A percentile compares a stretch with the other conserved stretches of the same genome.
phyloP scores from a whole-genome alignment of 2,329 filamentous ascomycete genomes.

The Byssothecium circinans region DNA sequence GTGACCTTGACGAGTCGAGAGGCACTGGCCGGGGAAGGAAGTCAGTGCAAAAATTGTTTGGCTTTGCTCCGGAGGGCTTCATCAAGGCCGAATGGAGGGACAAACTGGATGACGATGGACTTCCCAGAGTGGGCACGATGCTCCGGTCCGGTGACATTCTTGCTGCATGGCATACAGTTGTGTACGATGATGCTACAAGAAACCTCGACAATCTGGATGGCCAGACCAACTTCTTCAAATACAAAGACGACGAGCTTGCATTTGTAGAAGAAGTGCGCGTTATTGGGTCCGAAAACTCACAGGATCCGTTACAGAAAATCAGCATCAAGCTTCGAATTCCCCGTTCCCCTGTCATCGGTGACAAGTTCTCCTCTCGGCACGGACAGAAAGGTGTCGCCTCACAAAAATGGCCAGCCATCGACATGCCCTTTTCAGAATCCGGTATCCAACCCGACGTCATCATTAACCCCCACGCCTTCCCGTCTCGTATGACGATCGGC shows the following conservation, averaged over 20 bases:
- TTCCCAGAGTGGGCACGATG: conserved; percentile 77
- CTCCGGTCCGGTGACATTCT: conserved; percentile 81
- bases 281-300: conserved; percentile 80
- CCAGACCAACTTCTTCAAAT: conserved; percentile 84
- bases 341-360: conserved; percentile 87
- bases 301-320: conserved; percentile 81
- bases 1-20: conserved; percentile 78
- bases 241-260: conserved; percentile 86
- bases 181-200: conserved; percentile 70
- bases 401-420: conserved; percentile 89
- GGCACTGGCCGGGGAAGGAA: conserved; percentile 66
- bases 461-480: conserved; percentile 99
- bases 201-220: conserved; percentile 84
- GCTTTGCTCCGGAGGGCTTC: conserved; percentile 78
- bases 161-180: conserved; percentile 87
- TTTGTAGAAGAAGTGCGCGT: conserved; percentile 93
- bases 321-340: conserved; percentile 93
- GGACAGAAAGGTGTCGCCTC: conserved; percentile 97
- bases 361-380: conserved; percentile 98
- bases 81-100: conserved; percentile 70
- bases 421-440: conserved; percentile 96
- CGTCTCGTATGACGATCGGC: conserved; percentile 98
- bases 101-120: conserved; percentile 81
- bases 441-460: conserved; percentile 97
- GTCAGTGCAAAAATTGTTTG: conserved; percentile 80